Conservation (phyloP, 1,284 basidiomycete species). For the Kwoniella shivajii region DNA sequence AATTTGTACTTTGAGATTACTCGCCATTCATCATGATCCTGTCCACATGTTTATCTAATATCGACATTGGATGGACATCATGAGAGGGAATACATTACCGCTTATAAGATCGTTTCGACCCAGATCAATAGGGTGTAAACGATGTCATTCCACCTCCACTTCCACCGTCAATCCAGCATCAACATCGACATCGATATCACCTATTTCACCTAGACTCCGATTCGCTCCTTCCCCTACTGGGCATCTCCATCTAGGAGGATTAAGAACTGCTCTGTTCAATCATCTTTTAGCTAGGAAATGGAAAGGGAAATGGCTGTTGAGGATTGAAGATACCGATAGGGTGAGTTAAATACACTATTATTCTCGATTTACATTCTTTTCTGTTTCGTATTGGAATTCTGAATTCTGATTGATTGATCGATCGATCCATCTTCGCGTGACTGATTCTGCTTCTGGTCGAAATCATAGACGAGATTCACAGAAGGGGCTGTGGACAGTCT, state of each 20-base stretch:
- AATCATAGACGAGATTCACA: constrained; percentile 14
- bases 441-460: not conserved
- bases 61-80: not conserved
- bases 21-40: no score
- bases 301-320: constrained; percentile 82
- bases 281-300: constrained; percentile 79
- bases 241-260: constrained; percentile 87
- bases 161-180: not conserved
- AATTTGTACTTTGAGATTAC: no score
- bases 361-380: not conserved
- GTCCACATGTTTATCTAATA: no score
- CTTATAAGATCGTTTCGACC: not conserved
- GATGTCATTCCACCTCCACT: constrained; percentile 17
- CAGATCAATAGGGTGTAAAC: constrained; percentile 1
- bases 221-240: constrained; percentile 99
- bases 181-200: constrained; percentile 1
- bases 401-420: not conserved
- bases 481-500: constrained; percentile 72
- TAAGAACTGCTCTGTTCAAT: constrained; percentile 95
- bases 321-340: constrained; percentile 94
- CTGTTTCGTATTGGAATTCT: not conserved
- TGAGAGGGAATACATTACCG: not conserved
- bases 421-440: no score
- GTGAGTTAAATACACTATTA: no score
- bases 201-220: constrained; percentile 60